Evolutionary conservation across 1,139 yeast genomes (phyloP).

Genomic region (Candida gigantensis): DNA sequence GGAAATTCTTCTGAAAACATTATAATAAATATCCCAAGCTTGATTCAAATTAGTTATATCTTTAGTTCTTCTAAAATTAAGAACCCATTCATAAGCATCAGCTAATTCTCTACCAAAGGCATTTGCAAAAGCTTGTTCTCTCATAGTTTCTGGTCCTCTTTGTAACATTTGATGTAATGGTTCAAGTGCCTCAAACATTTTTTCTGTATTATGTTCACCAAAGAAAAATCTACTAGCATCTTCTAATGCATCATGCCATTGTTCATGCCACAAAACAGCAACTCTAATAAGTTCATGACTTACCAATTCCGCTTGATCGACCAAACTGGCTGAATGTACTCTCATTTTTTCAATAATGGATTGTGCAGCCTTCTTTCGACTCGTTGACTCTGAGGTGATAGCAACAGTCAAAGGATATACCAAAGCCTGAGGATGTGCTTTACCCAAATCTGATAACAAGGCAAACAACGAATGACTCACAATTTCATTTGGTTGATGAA

Average conservation of each 20-base stretch:
- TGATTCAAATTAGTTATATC: constrained; percentile 90
- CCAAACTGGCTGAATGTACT: constrained; percentile 78
- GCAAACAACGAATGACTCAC: constrained; percentile 82
- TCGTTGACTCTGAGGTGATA: constrained; percentile 87
- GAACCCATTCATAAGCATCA: constrained; percentile 93
- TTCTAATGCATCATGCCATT: constrained; percentile 97
- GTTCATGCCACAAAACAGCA: constrained; percentile 96
- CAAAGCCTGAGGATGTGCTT: constrained; percentile 95
- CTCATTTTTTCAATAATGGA: constrained; percentile 92
- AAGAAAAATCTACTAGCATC: constrained; percentile 93
- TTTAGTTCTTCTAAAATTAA: constrained; percentile 78
- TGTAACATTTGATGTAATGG: constrained; percentile 84
- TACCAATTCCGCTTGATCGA: constrained; percentile 92
- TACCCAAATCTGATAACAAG: constrained; percentile 82
- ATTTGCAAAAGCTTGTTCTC: constrained; percentile 91
- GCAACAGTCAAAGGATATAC: constrained; percentile 97
- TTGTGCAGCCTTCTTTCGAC: constrained; percentile 87
- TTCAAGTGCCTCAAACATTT: constrained; percentile 88
- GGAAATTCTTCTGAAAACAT: constrained; percentile 87
- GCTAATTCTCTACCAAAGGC: constrained; percentile 91
- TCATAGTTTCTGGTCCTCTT: constrained; percentile 86
- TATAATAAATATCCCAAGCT: constrained; percentile 97
- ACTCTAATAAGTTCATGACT: constrained; percentile 90
- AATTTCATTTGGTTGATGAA: constrained; percentile 89
- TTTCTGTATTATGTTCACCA: constrained; percentile 92